These are phyloP conservation scores for Crucihimalaya himalaica DNA, from an alignment of 345 rosid genomes.

Conservation along the genomic window DNA sequence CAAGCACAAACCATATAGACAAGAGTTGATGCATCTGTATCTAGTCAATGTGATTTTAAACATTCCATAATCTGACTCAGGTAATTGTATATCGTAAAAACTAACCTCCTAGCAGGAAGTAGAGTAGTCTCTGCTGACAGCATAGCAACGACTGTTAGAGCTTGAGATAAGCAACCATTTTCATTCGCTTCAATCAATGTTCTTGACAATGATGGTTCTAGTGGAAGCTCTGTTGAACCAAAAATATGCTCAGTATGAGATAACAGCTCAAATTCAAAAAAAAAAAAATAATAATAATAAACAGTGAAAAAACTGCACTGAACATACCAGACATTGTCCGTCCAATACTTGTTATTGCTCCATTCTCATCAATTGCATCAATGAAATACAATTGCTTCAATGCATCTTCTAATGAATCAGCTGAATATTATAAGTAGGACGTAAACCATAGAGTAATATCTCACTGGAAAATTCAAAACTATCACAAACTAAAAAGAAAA, in stretches of 20 bases:
- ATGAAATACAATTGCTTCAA: conserved; percentile 85
- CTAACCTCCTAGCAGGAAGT: conserved; percentile 75
- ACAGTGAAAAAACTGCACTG: conserved; percentile 18
- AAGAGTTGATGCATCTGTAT: conserved; percentile 6
- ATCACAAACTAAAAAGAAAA: background rate
- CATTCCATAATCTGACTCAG: conserved; percentile 12
- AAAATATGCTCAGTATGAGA: conserved; percentile 22
- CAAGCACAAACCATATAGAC: conserved; percentile 19
- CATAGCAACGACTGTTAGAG: conserved; percentile 95
- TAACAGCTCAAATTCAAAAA: background rate
- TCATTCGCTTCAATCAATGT: conserved; percentile 89
- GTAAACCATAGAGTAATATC: background rate
- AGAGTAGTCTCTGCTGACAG: conserved; percentile 88
- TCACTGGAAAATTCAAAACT: background rate
- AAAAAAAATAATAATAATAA: too few relatives aligned
- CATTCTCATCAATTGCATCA: conserved; percentile 90
- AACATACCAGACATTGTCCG: conserved; percentile 84
- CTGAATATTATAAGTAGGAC: conserved; percentile 47
- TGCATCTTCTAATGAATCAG: conserved; percentile 85
- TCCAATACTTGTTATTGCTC: conserved; percentile 80
- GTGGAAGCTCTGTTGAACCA: conserved; percentile 76
- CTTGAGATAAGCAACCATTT: conserved; percentile 81
- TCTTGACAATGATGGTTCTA: conserved; percentile 96
- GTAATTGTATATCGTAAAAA: conserved; percentile 19
- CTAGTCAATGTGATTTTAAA: conserved; percentile 18